A percentile compares a stretch with the other conserved stretches of the same genome.
Evolutionary conservation across 345 rosid genomes (phyloP).

Genomic region (Eucalyptus decipiens): DNA sequence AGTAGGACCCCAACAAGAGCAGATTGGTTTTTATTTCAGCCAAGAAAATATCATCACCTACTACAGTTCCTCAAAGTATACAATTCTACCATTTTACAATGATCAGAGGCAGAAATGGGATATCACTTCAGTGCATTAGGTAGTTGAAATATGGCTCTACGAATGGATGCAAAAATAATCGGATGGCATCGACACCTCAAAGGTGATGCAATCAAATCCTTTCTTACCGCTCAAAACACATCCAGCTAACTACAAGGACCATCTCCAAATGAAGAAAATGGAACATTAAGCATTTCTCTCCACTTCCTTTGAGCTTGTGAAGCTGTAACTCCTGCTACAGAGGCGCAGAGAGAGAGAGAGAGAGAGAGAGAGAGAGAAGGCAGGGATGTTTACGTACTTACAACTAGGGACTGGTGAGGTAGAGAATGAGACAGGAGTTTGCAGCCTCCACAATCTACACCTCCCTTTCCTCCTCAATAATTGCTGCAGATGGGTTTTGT

Average conservation of each 20-base stretch:
- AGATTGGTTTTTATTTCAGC: not conserved
- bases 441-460: not conserved
- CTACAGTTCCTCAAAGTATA: not conserved
- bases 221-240: too few species aligned
- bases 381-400: not conserved
- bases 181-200: accelerated
- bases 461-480: too few species aligned
- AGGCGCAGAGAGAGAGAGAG: accelerated
- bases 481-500: not conserved
- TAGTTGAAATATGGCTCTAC: not conserved
- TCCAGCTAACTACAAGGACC: accelerated
- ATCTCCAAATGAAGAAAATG: too few species aligned
- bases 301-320: not conserved
- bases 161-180: not conserved
- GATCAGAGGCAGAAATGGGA: not conserved
- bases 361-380: not conserved
- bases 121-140: not conserved
- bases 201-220: not conserved
- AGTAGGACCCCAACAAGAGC: not conserved
- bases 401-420: not conserved
- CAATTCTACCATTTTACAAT: not conserved
- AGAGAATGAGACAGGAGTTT: not conserved
- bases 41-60: not conserved
- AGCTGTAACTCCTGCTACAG: not conserved
- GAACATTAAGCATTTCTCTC: not conserved